A percentile compares a stretch with the other conserved stretches of the same genome.
Evolutionary conservation across 1,139 yeast genomes (phyloP).

Genomic region (Candida sp.): DNA sequence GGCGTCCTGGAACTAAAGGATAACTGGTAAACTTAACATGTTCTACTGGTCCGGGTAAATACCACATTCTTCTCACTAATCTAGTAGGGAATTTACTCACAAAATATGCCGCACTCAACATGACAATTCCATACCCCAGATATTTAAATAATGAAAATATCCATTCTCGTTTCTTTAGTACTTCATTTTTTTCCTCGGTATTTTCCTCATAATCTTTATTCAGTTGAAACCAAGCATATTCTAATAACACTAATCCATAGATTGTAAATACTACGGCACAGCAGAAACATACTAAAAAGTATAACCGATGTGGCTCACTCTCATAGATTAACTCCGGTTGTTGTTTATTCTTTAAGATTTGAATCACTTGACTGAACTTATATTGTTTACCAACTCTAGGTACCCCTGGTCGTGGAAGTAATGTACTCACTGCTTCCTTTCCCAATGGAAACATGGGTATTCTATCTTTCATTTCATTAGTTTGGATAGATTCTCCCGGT

Average conservation of each 20-base stretch:
- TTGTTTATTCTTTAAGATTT: conserved; percentile 50
- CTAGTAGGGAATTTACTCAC: conserved; percentile 60
- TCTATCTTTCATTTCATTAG: conserved; percentile 46
- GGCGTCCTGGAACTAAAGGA: conserved; percentile 70
- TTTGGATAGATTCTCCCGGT: conserved; percentile 57
- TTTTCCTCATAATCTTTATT: conserved; percentile 59
- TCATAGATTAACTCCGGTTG: conserved; percentile 78
- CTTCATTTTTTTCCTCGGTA: conserved; percentile 37
- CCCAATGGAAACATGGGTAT: conserved; percentile 65
- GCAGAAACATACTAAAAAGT: conserved; percentile 67
- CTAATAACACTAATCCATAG: conserved; percentile 60
- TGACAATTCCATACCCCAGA: conserved; percentile 33
- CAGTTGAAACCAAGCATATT: conserved; percentile 58
- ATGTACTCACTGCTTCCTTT: conserved; percentile 64
- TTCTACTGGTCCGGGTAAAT: conserved; percentile 57
- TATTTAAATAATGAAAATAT: conserved; percentile 24
- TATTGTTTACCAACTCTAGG: conserved; percentile 62
- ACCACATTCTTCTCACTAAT: conserved; percentile 73
- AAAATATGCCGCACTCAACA: conserved; percentile 40
- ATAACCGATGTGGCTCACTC: conserved; percentile 78
- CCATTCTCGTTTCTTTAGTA: conserved; percentile 38
- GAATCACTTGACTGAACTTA: conserved; percentile 62
- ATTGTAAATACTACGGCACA: conserved; percentile 65
- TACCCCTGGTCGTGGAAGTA: conserved; percentile 70
- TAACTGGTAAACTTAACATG: conserved; percentile 67